phyloP scores from a whole-genome alignment of 768 basidiomycete genomes.

The Sporobolomyces pararoseus region DNA sequence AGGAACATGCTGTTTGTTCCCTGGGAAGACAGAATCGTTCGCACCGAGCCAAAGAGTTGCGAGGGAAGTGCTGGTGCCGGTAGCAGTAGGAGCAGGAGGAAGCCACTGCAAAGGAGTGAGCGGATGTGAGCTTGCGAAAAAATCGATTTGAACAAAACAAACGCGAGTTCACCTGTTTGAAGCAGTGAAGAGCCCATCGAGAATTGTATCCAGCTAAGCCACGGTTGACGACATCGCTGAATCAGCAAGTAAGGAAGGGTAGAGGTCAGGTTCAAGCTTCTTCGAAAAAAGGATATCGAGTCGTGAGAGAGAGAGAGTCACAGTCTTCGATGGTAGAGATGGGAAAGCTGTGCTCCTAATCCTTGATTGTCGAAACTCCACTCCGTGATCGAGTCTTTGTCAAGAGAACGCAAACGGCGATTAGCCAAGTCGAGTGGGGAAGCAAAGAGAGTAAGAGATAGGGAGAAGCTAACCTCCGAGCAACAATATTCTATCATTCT shows the following conservation, averaged over 20 bases:
- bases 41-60: slow-evolving; percentile 42
- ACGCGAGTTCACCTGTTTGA: slow-evolving; percentile 7
- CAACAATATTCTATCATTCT: slow-evolving; percentile 10
- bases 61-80: background rate
- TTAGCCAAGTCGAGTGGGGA: too few species aligned
- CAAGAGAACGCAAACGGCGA: background rate
- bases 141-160: background rate
- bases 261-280: background rate
- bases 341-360: slow-evolving; percentile 15
- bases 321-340: slow-evolving; percentile 35
- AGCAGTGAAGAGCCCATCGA: slow-evolving; percentile 21
- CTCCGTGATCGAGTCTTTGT: slow-evolving; percentile 40
- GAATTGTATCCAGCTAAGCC: slow-evolving; percentile 39
- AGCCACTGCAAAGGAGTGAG: slow-evolving; percentile 15
- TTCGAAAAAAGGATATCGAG: too few species aligned
- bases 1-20: slow-evolving; percentile 32
- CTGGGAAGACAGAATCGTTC: slow-evolving; percentile 32
- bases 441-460: too few species aligned
- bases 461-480: slow-evolving; percentile 21
- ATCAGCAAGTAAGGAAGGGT: background rate
- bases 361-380: slow-evolving; percentile 20
- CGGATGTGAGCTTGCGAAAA: background rate
- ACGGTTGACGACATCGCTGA: slow-evolving; percentile 34
- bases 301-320: background rate
- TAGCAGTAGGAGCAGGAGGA: background rate